These are phyloP conservation scores for Candida peoriensis DNA, from an alignment of 805 yeast genomes.

Conservation along the genomic window DNA sequence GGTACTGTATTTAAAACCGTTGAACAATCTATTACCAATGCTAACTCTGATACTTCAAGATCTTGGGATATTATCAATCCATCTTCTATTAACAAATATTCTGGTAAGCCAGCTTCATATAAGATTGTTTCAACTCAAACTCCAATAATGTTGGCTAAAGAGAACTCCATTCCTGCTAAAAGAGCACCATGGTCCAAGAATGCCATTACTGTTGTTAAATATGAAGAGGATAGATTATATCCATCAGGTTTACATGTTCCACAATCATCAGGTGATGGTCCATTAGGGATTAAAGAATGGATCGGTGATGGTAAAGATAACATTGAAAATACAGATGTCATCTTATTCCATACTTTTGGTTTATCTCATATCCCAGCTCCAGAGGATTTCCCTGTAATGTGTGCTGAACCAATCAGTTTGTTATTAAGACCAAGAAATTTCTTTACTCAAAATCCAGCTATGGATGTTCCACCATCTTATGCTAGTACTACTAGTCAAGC, in stretches of 20 bases:
- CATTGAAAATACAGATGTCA: constrained; percentile 64
- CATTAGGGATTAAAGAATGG: constrained; percentile 64
- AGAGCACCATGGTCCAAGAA: constrained; percentile 80
- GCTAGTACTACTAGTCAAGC: constrained; percentile 41
- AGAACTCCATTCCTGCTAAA: constrained; percentile 68
- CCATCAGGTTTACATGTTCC: constrained; percentile 81
- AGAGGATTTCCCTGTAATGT: constrained; percentile 88
- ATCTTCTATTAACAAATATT: constrained; percentile 55
- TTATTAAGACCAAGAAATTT: constrained; percentile 75
- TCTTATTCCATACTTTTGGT: constrained; percentile 79
- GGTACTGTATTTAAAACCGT: constrained; percentile 66
- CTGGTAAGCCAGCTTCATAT: constrained; percentile 72
- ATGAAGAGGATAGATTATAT: constrained; percentile 64
- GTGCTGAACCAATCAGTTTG: constrained; percentile 74
- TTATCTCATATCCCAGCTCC: constrained; percentile 85
- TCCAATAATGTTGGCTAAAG: constrained; percentile 68
- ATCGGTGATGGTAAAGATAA: constrained; percentile 54
- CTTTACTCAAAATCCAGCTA: constrained; percentile 71
- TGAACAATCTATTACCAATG: constrained; percentile 58
- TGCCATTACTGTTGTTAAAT: constrained; percentile 65
- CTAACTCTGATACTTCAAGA: constrained; percentile 58
- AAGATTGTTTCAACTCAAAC: constrained; percentile 73
- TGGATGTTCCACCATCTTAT: constrained; percentile 68
- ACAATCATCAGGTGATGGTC: constrained; percentile 68
- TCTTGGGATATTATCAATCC: constrained; percentile 80